Percentiles rank a stretch among this genome's conserved stretches.
These are phyloP conservation scores for Gastrolobium bilobum DNA, from an alignment of 306 rosid genomes.

Conservation along the genomic window DNA sequence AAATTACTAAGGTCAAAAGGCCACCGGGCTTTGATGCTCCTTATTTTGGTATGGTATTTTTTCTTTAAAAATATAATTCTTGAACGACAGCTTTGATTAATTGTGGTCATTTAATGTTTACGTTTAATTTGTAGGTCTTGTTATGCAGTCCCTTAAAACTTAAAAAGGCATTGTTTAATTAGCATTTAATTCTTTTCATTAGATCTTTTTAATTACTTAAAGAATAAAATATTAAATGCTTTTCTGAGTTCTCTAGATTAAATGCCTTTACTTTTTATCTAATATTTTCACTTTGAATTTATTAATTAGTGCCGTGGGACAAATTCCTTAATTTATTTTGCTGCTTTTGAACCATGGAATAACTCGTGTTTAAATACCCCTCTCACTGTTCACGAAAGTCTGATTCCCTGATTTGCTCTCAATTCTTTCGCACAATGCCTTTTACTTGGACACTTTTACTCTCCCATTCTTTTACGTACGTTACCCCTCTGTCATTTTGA, in stretches of 20 bases:
- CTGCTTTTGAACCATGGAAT: constrained; percentile 34
- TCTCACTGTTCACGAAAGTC: not conserved
- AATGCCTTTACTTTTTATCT: not conserved
- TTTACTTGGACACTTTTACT: not conserved
- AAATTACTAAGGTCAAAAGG: too few relatives aligned
- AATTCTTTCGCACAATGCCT: constrained; percentile 20
- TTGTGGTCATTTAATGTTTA: constrained; percentile 30
- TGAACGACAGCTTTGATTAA: constrained; percentile 38
- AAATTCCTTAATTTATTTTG: constrained; percentile 21
- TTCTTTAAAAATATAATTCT: not conserved
- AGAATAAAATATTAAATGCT: not conserved
- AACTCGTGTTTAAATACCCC: constrained; percentile 26
- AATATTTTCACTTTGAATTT: not conserved
- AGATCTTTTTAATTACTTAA: not conserved
- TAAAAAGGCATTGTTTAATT: constrained; percentile 1
- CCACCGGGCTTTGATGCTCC: constrained; percentile 62
- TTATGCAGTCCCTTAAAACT: not conserved
- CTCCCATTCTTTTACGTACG: not conserved
- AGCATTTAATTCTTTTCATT: not conserved
- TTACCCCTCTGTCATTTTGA: not conserved
- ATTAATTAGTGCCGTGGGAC: not conserved
- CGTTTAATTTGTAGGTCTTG: constrained; percentile 20
- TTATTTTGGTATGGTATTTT: constrained; percentile 47
- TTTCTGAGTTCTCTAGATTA: not conserved
- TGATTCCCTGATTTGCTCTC: constrained; percentile 2